Conservation (phyloP, 345 rosid genomes). For the Gossypium bickii region DNA sequence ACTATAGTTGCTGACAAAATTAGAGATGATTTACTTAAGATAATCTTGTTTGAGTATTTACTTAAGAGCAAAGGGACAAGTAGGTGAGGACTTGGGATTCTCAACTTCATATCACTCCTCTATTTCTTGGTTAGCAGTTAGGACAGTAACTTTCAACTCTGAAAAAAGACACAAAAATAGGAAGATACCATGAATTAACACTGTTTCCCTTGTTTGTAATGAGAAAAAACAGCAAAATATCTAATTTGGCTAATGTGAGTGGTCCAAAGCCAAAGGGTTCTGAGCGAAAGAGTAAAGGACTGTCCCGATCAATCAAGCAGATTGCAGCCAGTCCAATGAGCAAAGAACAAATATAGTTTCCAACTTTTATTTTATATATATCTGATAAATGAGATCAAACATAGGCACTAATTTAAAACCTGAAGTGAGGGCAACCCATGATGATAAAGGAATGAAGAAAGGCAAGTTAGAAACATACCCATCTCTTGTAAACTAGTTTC, state of each 20-base stretch:
- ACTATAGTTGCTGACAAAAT: too few species aligned
- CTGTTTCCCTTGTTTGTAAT: not conserved
- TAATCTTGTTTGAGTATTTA: too few species aligned
- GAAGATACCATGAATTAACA: not conserved
- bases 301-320: slow-evolving; percentile 1
- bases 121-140: slow-evolving; percentile 5
- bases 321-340: not conserved
- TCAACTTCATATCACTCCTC: not conserved
- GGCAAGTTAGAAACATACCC: slow-evolving; percentile 27
- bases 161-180: not conserved
- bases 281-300: not conserved
- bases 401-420: not conserved
- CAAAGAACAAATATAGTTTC: not conserved
- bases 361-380: not conserved
- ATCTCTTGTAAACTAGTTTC: slow-evolving; percentile 19
- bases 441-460: not conserved
- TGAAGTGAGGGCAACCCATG: not conserved
- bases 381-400: not conserved
- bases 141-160: not conserved
- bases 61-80: not conserved
- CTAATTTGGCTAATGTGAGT: not conserved
- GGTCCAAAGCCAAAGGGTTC: not conserved
- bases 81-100: not conserved
- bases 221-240: not conserved
- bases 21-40: too few species aligned